Evolutionary conservation across 108 stramenopile species (phyloP).

Genomic region (Nitzschia putrida): DNA sequence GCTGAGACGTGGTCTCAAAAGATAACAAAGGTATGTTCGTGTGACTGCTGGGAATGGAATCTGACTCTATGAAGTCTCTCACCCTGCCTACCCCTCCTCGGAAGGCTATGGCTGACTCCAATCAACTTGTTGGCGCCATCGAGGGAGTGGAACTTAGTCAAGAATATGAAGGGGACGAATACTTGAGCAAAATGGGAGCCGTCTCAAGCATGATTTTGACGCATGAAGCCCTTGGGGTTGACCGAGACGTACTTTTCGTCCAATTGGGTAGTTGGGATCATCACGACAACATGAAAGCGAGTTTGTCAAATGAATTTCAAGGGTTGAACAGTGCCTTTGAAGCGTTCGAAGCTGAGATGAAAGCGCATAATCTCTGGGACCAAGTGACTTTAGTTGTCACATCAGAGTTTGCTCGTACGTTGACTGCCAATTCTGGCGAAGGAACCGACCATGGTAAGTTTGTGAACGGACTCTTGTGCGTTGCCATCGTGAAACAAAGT

Average conservation of each 20-base stretch:
- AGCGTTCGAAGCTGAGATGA: conserved; percentile 59
- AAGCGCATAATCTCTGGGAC: conserved; percentile 53
- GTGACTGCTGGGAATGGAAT: no score
- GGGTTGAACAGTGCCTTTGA: conserved; percentile 54
- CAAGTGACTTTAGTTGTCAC: conserved; percentile 58
- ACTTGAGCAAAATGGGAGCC: conserved; percentile 20
- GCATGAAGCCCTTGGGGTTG: conserved; percentile 38
- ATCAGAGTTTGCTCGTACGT: conserved; percentile 68
- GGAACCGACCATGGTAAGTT: conserved; percentile 58
- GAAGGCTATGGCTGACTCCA: no score
- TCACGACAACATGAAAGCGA: conserved; percentile 41
- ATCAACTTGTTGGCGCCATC: no score
- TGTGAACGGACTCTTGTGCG: no score
- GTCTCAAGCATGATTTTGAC: conserved; percentile 48
- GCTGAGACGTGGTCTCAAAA: no score
- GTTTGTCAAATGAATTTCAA: conserved; percentile 19
- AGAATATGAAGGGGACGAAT: no score
- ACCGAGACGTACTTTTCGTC: conserved; percentile 68
- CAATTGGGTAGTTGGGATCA: conserved; percentile 65
- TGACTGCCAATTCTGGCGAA: conserved; percentile 70
- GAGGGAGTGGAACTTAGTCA: no score
- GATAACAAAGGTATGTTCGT: no score
- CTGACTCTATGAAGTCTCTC: no score
- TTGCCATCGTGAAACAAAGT: no score
- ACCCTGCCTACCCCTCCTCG: no score